phyloP scores from a whole-genome alignment of 2,329 filamentous ascomycete genomes.

The Diplocarpon mali region DNA sequence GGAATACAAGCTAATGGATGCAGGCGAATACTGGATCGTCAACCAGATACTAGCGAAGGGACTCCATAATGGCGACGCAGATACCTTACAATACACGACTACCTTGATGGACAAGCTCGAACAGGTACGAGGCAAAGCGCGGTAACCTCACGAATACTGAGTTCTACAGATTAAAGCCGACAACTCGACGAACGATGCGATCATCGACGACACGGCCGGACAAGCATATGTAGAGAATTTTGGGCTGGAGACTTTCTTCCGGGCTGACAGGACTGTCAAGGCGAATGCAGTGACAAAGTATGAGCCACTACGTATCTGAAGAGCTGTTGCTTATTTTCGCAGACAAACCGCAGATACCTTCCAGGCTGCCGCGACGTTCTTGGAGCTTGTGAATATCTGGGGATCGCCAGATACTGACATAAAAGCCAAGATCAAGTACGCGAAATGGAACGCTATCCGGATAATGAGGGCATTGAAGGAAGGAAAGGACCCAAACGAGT shows the following conservation, averaged over 20 bases:
- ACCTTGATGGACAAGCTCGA: conserved; percentile 87
- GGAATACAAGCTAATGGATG: conserved; percentile 17
- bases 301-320: conserved; percentile 31
- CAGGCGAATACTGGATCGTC: conserved; percentile 84
- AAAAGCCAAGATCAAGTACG: conserved; percentile 82
- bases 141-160: conserved; percentile 2
- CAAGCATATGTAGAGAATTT: conserved; percentile 94
- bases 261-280: conserved; percentile 42
- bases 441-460: conserved; percentile 87
- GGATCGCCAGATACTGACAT: conserved; percentile 62
- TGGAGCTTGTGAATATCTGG: conserved; percentile 83
- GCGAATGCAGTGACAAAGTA: conserved; percentile 63
- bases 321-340: conserved; percentile 1
- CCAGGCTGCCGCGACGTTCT: conserved; percentile 82
- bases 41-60: conserved; percentile 78
- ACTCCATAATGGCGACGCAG: conserved; percentile 68
- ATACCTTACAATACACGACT: conserved; percentile 71
- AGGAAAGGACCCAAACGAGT: conserved; percentile 82
- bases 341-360: conserved; percentile 93
- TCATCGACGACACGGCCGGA: conserved; percentile 74
- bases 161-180: conserved; percentile 52
- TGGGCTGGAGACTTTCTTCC: conserved; percentile 77
- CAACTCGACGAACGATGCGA: conserved; percentile 67
- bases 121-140: conserved; percentile 37
- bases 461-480: conserved; percentile 87